Conservation (phyloP, 441 rosid species). For the Gossypium trilobum region DNA sequence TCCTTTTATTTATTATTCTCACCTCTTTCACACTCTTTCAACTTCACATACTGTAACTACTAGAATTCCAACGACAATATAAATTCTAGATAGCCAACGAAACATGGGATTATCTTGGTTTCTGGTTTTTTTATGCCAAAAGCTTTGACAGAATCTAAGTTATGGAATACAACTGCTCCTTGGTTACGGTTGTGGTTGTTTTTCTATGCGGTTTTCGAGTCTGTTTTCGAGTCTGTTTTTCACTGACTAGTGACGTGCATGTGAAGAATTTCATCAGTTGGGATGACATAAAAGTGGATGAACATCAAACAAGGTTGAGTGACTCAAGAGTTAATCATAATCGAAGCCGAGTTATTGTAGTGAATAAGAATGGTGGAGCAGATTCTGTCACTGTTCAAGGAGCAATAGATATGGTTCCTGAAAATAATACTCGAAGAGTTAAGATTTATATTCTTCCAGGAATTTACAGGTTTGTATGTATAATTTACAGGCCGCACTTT, state of each 20-base stretch:
- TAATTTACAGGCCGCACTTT: neutral
- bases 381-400: constrained; percentile 82
- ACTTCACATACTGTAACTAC: neutral
- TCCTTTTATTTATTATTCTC: constrained; percentile 12
- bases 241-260: neutral
- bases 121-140: neutral
- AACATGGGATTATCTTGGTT: neutral
- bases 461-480: constrained; percentile 55
- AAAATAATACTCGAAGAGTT: constrained; percentile 50
- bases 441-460: constrained; percentile 76
- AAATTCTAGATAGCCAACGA: neutral
- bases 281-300: constrained; percentile 63
- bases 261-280: constrained; percentile 44
- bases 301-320: constrained; percentile 15
- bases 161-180: constrained; percentile 8
- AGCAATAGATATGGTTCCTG: constrained; percentile 68
- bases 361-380: constrained; percentile 53
- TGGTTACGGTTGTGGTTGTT: constrained; percentile 18
- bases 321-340: constrained; percentile 22
- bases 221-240: constrained; percentile 13
- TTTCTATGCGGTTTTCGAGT: constrained; percentile 3
- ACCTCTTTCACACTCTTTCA: neutral
- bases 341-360: constrained; percentile 46
- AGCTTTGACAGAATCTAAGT: neutral
- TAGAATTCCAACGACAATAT: neutral